Percentiles rank a stretch among this genome's conserved stretches.
Evolutionary conservation across 345 rosid species (phyloP).

Genomic region (Raphanus raphanistrum): DNA sequence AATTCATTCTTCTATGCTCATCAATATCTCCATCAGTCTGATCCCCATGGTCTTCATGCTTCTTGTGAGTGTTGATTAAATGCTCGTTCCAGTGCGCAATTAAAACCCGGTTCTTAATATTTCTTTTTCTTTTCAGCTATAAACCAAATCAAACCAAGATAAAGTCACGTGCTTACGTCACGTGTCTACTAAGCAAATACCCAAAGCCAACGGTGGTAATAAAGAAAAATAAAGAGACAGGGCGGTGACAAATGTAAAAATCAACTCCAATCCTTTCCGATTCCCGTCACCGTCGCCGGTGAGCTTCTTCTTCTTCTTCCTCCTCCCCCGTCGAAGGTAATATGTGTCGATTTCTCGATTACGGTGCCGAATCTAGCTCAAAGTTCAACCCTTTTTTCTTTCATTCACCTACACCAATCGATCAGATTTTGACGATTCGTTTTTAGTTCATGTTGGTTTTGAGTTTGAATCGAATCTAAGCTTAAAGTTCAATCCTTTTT

Average conservation of each 20-base stretch:
- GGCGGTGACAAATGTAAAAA: background rate
- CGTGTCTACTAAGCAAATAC: conserved; percentile 34
- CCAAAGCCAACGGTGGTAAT: conserved; percentile 30
- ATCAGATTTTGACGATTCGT: background rate
- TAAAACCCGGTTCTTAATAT: conserved; percentile 52
- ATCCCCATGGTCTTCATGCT: conserved; percentile 19
- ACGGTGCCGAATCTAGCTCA: background rate
- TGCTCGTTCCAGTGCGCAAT: conserved; percentile 70
- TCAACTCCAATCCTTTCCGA: background rate
- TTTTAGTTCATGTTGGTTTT: background rate
- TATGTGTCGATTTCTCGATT: no score
- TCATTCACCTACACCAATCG: background rate
- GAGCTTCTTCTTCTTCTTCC: background rate
- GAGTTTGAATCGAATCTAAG: background rate
- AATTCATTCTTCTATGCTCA: background rate
- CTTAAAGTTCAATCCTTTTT: background rate
- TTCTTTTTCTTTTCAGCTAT: background rate
- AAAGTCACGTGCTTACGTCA: conserved; percentile 14
- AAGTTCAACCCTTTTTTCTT: background rate
- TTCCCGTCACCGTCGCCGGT: background rate
- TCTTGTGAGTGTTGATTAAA: conserved; percentile 51
- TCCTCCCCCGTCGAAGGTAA: background rate
- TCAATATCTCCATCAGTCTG: no score
- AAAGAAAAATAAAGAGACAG: background rate
- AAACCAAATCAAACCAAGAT: conserved; percentile 1